These are phyloP conservation scores for Ceratocystis eucalypticola DNA, from an alignment of 2,329 filamentous ascomycete genomes.

Conservation along the genomic window DNA sequence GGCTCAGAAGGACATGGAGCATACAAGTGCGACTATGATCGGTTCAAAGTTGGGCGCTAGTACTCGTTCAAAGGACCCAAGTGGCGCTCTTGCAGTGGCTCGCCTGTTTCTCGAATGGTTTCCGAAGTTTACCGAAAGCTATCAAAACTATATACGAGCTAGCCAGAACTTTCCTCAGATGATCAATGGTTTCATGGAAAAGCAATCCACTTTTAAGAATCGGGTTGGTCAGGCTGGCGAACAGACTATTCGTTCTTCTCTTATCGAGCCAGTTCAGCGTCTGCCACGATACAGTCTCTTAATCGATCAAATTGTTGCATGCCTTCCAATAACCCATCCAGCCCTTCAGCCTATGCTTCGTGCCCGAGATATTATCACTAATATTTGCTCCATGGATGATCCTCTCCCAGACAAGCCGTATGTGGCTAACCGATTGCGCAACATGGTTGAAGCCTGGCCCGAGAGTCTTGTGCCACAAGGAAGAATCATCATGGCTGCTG, in stretches of 20 bases:
- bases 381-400: constrained; percentile 87
- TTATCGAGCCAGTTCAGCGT: constrained; percentile 93
- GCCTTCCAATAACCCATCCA: constrained; percentile 72
- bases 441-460: constrained; percentile 68
- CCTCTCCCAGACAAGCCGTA: constrained; percentile 56
- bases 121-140: constrained; percentile 78
- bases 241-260: constrained; percentile 74
- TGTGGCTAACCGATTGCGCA: constrained; percentile 58
- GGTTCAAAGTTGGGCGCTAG: constrained; percentile 34
- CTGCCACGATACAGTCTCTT: constrained; percentile 89
- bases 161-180: constrained; percentile 77
- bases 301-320: constrained; percentile 87
- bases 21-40: constrained; percentile 31
- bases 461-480: constrained; percentile 56
- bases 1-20: constrained; percentile 62
- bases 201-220: constrained; percentile 69
- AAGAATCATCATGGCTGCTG: constrained; percentile 66
- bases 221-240: constrained; percentile 74
- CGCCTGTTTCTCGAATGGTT: constrained; percentile 82
- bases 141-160: constrained; percentile 82
- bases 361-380: constrained; percentile 83
- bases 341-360: constrained; percentile 72
- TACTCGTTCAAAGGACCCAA: constrained; percentile 51
- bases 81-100: constrained; percentile 64
- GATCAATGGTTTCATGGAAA: constrained; percentile 64